Base-by-base conservation (phyloP, 2,329 filamentous ascomycete genomes). In the Stachybotrys chartarum region DNA sequence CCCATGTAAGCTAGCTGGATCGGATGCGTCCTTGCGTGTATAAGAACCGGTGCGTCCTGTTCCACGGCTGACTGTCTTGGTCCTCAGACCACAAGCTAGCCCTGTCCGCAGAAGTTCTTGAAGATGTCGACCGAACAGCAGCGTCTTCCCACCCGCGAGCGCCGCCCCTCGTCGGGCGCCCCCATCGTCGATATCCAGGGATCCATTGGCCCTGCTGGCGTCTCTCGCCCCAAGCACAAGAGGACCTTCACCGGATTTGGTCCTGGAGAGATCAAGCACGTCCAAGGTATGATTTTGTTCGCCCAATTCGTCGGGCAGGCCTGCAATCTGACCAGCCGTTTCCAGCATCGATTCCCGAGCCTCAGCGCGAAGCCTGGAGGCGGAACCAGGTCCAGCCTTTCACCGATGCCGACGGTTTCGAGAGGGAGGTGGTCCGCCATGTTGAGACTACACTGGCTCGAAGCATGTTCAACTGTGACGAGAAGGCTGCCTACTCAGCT, bases 391-490 rank as follows among this genome's bases (percentile, higher is more conserved):
- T 83, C 54, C 75, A 81, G 62, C 85, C 83, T 57, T 97, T 97
- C 75, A 81, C 78, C 59, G 85, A 81, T 63, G 85, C 90, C 70
- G 91, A 96, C 17, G 88, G 91, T 56, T 97, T 97, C 68, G 79
- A 94, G 78, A 84, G 78, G 70, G 92, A 96, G 68, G 82, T 95
- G 56, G 91, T 99, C 60, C 87, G 87, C 61, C 94, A 99, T 78
- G 90, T 99, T 67, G 94, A 99, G 75, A 97, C 94, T 3, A 96
- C 92, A 3, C 81, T 99, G 58, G 94, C 94, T 59, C 90, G 94
- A 58, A 97, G 92, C 67, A 84, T 99, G 71, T 97, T 93, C 83
- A 99, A 99, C 75, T 99, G 94, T 75, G 92, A 99, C 77, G 94
- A 99, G 75, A 81, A 83, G 54, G 94, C 94, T 54, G 91, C 92